These are phyloP conservation scores for Yamadazyma olivae DNA, from an alignment of 805 yeast genomes.

Conservation along the genomic window DNA sequence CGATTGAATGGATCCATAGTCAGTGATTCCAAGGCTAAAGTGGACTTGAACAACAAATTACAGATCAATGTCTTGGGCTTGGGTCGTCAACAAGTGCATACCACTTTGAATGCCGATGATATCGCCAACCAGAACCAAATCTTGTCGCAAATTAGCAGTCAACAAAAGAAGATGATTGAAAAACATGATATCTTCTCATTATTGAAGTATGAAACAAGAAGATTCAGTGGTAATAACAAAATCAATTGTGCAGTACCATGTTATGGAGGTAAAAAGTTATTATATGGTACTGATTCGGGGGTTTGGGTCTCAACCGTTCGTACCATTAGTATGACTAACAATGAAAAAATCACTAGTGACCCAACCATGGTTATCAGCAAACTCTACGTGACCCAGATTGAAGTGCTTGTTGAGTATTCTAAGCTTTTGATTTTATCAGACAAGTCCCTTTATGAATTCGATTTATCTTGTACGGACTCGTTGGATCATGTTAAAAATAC, in stretches of 20 bases:
- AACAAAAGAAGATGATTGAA: constrained; percentile 69
- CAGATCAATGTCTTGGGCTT: constrained; percentile 52
- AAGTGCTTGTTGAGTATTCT: constrained; percentile 87
- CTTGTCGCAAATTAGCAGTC: constrained; percentile 73
- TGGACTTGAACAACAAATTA: constrained; percentile 23
- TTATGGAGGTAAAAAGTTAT: constrained; percentile 87
- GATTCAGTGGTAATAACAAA: constrained; percentile 70
- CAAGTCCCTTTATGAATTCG: constrained; percentile 74
- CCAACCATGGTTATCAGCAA: constrained; percentile 77
- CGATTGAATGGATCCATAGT: constrained; percentile 35
- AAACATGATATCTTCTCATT: constrained; percentile 78
- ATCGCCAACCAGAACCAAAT: constrained; percentile 70
- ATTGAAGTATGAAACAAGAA: constrained; percentile 69
- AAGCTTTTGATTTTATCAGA: constrained; percentile 79
- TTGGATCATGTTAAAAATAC: constrained; percentile 49
- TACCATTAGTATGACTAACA: constrained; percentile 48
- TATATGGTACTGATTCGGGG: constrained; percentile 92
- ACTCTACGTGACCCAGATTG: constrained; percentile 80
- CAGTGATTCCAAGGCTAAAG: constrained; percentile 28
- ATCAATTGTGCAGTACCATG: constrained; percentile 91
- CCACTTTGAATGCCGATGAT: constrained; percentile 52
- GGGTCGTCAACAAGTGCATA: constrained; percentile 54
- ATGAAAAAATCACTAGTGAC: constrained; percentile 53
- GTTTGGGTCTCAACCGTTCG: constrained; percentile 77
- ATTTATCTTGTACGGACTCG: constrained; percentile 52